Evolutionary conservation across 225 moss, liverwort and hornwort genomes (phyloP), one percentile per base, ranked within the genome.

Genomic region (Antitrichia curtipendula): DNA sequence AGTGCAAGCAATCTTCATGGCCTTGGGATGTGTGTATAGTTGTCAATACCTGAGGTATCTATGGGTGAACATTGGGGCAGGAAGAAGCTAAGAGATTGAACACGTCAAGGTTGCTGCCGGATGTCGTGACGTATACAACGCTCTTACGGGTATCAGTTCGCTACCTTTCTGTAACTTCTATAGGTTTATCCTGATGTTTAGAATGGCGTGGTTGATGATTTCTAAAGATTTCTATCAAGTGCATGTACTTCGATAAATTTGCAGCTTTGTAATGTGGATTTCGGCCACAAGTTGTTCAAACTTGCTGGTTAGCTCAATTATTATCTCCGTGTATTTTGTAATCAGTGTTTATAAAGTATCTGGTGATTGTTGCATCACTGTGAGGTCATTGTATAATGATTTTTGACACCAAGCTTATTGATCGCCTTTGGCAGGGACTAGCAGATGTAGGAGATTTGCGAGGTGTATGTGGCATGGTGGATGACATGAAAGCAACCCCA

Each of bases 71-170:
- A 38, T 85, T 47, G 53, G 89, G 40, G 82, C 96, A 98, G 98
- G 92, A 90, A 84, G 97, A 97, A 87, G 96, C 98, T 15, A 94
- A 93, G 83, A 93, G 95, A 86, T 89, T 97, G 86, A 94, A 93
- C 56, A 94, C 97, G 82, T 95, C 97, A 65, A 92, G 94, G 84
- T 87, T 98, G 89, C 95, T 98, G 66, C 98, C 98, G 56, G 98
- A 98, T 89, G 98, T 97, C 73, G 96, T 98, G 82, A 97, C 97
- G 12, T 96, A 94, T 64, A 98, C 98, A 83, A 98, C 98, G 61
- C 94, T 98, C 73, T 90, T 98, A 83, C 93, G 96, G 97, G 98
- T 98, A 92, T 53, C 32, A 54, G 45, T 64, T 69, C 60, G 61
- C 80, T 82, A 13, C 32, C 59, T 78, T 81, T 70, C 50, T 81